phyloP scores from a whole-genome alignment of 1,284 basidiomycete genomes.

The Psilocybe mexicana region DNA sequence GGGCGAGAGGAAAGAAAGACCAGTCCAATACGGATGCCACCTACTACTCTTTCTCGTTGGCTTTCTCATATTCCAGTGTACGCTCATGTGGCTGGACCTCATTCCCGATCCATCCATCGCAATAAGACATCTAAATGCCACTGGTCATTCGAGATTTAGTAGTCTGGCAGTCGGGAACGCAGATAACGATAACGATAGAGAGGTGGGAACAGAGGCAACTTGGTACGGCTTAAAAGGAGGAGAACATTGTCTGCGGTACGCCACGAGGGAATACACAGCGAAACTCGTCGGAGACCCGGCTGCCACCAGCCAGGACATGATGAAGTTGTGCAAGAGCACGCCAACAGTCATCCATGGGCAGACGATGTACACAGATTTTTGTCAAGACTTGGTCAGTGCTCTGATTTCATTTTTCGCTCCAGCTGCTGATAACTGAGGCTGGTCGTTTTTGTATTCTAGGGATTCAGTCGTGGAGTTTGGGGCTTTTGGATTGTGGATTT shows the following conservation, averaged over 20 bases:
- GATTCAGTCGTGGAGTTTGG: conserved; percentile 27
- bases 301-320: conserved; percentile 12
- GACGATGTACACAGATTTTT: conserved; percentile 24
- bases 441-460: conserved; percentile 17
- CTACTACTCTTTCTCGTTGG: neutral
- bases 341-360: conserved; percentile 28
- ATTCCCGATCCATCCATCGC: neutral
- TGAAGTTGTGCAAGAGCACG: conserved; percentile 28
- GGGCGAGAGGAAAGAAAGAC: too few species aligned
- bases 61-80: neutral
- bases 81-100: neutral
- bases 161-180: neutral
- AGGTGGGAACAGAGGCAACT: conserved; percentile 2
- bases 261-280: conserved; percentile 31
- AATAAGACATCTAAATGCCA: too few species aligned
- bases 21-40: neutral
- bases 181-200: neutral
- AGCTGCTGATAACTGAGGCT: neutral
- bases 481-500: conserved; percentile 32
- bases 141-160: too few species aligned
- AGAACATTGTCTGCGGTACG: conserved; percentile 29
- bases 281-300: conserved; percentile 19
- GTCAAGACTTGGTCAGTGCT: conserved; percentile 29
- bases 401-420: neutral
- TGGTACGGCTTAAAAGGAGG: conserved; percentile 30